Conservation (phyloP, 2,329 filamentous ascomycete genomes). For the Botrytis aclada region DNA sequence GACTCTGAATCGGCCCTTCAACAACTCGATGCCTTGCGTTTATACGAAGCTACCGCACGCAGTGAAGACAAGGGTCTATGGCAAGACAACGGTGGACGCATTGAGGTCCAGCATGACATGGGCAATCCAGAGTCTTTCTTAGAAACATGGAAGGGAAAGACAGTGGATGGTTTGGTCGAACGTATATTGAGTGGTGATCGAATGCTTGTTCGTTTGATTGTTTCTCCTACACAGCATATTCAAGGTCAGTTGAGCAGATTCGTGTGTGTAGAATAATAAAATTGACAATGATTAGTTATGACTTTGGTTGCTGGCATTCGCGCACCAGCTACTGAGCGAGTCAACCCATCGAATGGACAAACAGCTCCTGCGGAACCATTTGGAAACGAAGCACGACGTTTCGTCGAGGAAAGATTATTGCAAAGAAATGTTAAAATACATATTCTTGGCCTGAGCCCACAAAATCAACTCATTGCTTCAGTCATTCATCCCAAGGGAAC, state of each 20-base stretch:
- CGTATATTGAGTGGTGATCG: constrained; percentile 89
- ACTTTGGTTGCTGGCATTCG: constrained; percentile 86
- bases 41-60: constrained; percentile 74
- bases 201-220: constrained; percentile 75
- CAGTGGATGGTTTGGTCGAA: constrained; percentile 83
- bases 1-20: constrained; percentile 72
- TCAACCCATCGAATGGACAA: constrained; percentile 63
- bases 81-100: constrained; percentile 60
- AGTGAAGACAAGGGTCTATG: constrained; percentile 79
- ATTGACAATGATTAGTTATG: constrained; percentile 62
- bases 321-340: constrained; percentile 83
- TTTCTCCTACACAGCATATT: constrained; percentile 79
- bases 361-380: constrained; percentile 84
- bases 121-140: constrained; percentile 72
- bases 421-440: constrained; percentile 82
- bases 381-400: constrained; percentile 83
- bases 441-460: constrained; percentile 81
- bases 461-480: constrained; percentile 85
- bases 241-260: constrained; percentile 28
- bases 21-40: constrained; percentile 73
- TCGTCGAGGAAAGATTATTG: constrained; percentile 80
- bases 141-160: constrained; percentile 79
- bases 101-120: constrained; percentile 79
- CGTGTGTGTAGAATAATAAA: background rate
- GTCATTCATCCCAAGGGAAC: constrained; percentile 87